Conservation (phyloP, 768 basidiomycete species). For the Suillus sp. region DNA sequence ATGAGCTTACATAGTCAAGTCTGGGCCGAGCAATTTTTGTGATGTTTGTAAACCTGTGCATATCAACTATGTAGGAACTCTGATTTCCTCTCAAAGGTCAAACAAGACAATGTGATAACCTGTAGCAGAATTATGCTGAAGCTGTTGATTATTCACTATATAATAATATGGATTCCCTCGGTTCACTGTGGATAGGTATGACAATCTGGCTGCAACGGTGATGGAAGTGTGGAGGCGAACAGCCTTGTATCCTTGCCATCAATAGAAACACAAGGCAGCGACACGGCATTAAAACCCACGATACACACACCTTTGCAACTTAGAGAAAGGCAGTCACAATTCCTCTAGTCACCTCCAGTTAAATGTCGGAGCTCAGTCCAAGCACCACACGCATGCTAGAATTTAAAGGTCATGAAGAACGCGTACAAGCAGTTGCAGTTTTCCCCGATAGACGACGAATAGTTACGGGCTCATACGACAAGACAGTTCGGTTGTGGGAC, state of each 20-base stretch:
- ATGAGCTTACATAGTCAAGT: background rate
- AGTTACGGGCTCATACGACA: background rate
- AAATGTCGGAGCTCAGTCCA: background rate
- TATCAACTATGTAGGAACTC: too few species aligned
- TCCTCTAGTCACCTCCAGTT: background rate
- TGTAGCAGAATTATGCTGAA: too few species aligned
- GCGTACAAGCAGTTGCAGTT: background rate
- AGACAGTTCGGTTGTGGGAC: background rate
- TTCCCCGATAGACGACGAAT: background rate
- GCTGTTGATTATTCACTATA: too few species aligned
- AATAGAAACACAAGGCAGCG: background rate
- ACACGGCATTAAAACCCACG: background rate
- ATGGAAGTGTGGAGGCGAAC: background rate
- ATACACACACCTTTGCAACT: background rate
- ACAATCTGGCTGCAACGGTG: background rate
- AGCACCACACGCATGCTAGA: background rate
- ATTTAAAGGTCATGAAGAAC: background rate
- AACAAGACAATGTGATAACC: too few species aligned
- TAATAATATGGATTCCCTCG: too few species aligned
- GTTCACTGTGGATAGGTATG: too few species aligned
- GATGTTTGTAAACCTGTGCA: too few species aligned
- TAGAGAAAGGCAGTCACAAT: background rate
- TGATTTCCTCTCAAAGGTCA: too few species aligned
- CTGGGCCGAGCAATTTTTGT: background rate
- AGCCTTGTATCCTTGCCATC: background rate